Evolutionary conservation across 495 filamentous ascomycete genomes (phyloP).

Genomic region (Pseudevernia furfuracea): DNA sequence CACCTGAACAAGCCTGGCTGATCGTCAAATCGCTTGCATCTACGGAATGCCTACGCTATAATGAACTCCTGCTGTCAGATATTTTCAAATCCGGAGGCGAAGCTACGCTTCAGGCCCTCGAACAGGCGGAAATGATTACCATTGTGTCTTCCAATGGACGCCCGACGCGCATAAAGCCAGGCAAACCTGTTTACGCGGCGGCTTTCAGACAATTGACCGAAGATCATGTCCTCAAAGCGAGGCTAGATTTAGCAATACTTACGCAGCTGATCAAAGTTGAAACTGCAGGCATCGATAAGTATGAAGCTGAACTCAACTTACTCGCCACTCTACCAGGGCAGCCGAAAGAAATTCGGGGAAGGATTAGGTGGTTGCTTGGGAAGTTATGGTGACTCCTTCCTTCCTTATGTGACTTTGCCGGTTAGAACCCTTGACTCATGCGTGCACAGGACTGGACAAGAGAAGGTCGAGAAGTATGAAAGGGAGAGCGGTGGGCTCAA

Average conservation of each 20-base stretch:
- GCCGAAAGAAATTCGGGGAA: constrained; percentile 50
- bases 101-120: constrained; percentile 64
- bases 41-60: constrained; percentile 61
- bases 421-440: background rate
- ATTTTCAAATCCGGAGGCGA: constrained; percentile 65
- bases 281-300: constrained; percentile 66
- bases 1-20: constrained; percentile 79
- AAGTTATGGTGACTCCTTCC: constrained; percentile 51
- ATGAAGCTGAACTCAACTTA: constrained; percentile 66
- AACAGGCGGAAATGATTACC: constrained; percentile 81
- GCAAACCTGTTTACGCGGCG: constrained; percentile 79
- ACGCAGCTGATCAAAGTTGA: constrained; percentile 62
- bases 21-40: constrained; percentile 66
- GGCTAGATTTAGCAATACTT: constrained; percentile 66
- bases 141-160: constrained; percentile 66
- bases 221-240: constrained; percentile 63
- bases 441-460: constrained; percentile 43
- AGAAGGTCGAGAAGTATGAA: constrained; percentile 69
- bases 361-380: constrained; percentile 61
- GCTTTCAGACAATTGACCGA: constrained; percentile 65
- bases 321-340: constrained; percentile 55
- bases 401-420: background rate
- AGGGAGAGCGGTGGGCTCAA: constrained; percentile 61
- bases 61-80: constrained; percentile 68
- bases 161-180: constrained; percentile 66